Evolutionary conservation across 805 yeast species (phyloP), one percentile per base, ranked within the genome.

Genomic region (Candida mattraensis): DNA sequence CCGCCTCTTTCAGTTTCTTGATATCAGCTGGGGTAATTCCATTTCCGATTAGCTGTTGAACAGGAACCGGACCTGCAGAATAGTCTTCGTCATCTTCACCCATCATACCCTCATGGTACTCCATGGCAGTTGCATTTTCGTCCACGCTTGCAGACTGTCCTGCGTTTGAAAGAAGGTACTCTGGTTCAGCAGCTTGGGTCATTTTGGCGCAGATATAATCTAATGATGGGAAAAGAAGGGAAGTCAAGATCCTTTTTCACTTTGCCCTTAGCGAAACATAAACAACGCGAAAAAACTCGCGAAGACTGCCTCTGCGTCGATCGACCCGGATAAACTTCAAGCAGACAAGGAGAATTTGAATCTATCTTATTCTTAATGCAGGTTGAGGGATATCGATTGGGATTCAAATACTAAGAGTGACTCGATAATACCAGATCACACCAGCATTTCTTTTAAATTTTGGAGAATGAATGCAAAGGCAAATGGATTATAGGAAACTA

Each of bases 1-100:
- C 97, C 17, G 82, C 83, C 30, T 85, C 91, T 44, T 79, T 73
- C 34, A 93, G 71, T 58, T 87, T 91, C 44, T 75, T 78, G 47
- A 91, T 70, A 59, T 93, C 99, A 20, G 78, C 70, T 3, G 78
- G 55, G 5, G 89, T 74, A 44, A 93, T 88, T 9, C 99, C 99
- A 54, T 87, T 87, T 13, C 95, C 94, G 62, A 70, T 74, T 32
- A 78, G 61, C 37, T 69, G 75, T 13, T 66, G 59, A 29, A 78
- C 63, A 3, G 76, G 76, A 39, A 77, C 64, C 3, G 83, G 83
- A 0, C 83, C 83, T 5, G 48, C 48, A 17, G 44, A 33, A 35
- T 52, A 50, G n/a, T 51, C 61, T 10, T 58, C 62, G 30, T 70
- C 67, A 8, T 70, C 66, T 11, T 66, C 75, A 5, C 24, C 43